Evolutionary conservation across 768 basidiomycete species (phyloP).

Genomic region (Naematelia aurantialba): DNA sequence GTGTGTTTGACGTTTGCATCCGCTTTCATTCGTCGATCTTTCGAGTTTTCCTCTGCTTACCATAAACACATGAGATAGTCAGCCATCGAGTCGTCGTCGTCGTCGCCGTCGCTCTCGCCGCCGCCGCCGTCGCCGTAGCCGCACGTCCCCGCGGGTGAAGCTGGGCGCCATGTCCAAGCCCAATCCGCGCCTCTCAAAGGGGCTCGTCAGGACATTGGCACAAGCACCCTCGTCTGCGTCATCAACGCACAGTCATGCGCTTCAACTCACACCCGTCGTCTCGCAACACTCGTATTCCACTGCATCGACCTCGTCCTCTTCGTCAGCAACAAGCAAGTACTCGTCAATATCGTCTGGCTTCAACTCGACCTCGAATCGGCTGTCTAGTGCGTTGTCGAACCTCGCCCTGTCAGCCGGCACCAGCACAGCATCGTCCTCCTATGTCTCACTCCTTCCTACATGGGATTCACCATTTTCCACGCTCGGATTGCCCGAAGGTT

Average conservation of each 20-base stretch:
- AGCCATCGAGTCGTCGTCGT: no score
- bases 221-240: conserved; percentile 15
- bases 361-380: background rate
- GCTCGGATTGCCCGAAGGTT: conserved; percentile 3
- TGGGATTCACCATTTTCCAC: conserved; percentile 26
- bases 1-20: background rate
- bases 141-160: no score
- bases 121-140: no score
- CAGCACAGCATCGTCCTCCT: conserved; percentile 12
- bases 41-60: background rate
- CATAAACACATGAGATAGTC: background rate
- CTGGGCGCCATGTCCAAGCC: conserved; percentile 33
- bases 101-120: background rate
- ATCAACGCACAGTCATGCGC: background rate
- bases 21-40: background rate
- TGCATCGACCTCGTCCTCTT: conserved; percentile 6
- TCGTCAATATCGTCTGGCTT: conserved; percentile 1
- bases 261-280: conserved; percentile 20
- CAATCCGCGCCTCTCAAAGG: conserved; percentile 39
- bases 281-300: conserved; percentile 15
- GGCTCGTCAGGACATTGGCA: conserved; percentile 34
- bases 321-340: conserved; percentile 3
- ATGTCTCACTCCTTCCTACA: conserved; percentile 23
- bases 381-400: background rate
- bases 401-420: conserved; percentile 5